Percentiles rank a stretch among this genome's conserved stretches.
These are phyloP conservation scores for Cinnamomum chago DNA, from an alignment of 164 flowering plant species.

Conservation along the genomic window DNA sequence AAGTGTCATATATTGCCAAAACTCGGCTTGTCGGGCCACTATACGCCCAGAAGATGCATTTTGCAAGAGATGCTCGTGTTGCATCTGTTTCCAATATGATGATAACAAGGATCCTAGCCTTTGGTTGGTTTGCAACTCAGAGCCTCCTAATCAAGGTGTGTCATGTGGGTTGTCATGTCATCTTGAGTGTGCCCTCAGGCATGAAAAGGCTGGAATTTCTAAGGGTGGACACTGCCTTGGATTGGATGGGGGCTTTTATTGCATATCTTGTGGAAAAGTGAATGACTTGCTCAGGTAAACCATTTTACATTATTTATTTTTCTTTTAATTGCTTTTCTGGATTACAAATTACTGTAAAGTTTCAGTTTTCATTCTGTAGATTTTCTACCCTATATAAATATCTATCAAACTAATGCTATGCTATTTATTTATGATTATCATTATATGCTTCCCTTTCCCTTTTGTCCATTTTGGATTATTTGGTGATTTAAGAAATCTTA, in stretches of 20 bases:
- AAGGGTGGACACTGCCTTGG: conserved; percentile 29
- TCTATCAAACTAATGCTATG: too few species aligned
- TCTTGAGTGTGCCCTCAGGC: conserved; percentile 82
- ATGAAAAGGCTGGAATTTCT: conserved; percentile 61
- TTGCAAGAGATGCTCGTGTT: conserved; percentile 96
- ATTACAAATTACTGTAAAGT: neutral
- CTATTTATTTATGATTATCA: too few species aligned
- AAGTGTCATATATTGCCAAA: conserved; percentile 46
- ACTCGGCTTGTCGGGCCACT: conserved; percentile 78
- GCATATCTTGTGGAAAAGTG: conserved; percentile 79
- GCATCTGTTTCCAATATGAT: conserved; percentile 76
- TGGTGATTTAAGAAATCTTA: too few species aligned
- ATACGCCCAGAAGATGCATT: conserved; percentile 53
- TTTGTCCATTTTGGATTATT: too few species aligned
- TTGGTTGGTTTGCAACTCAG: conserved; percentile 84
- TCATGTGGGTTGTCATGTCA: conserved; percentile 94
- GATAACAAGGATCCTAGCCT: conserved; percentile 99
- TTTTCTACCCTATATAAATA: too few species aligned
- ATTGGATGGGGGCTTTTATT: conserved; percentile 74
- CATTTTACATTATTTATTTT: neutral
- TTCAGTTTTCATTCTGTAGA: too few species aligned
- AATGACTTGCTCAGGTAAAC: conserved; percentile 81
- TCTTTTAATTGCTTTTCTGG: conserved; percentile 3
- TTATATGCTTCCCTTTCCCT: too few species aligned
- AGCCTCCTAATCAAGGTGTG: conserved; percentile 55